phyloP scores from a whole-genome alignment of 2,329 filamentous ascomycete genomes.

The Cercospora citrullina region DNA sequence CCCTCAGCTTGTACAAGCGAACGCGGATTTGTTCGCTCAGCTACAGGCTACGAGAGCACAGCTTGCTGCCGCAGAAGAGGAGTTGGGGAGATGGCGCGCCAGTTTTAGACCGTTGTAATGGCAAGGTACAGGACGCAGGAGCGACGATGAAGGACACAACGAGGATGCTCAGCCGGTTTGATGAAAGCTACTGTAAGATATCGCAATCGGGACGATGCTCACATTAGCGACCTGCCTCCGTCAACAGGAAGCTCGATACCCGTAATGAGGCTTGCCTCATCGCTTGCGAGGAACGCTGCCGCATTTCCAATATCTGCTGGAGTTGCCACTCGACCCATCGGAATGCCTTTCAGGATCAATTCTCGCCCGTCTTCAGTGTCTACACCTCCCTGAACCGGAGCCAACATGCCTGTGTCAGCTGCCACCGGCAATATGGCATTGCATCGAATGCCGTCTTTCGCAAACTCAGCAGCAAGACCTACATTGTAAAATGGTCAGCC shows the following conservation, averaged over 20 bases:
- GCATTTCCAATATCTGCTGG: conserved; percentile 33
- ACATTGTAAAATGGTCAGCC: neutral
- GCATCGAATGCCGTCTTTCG: conserved; percentile 27
- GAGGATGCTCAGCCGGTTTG: too few relatives aligned
- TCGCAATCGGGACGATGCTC: neutral
- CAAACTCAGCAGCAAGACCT: conserved; percentile 35
- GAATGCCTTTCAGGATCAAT: conserved; percentile 29
- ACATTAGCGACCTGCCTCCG: conserved; percentile 34
- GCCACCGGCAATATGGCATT: conserved; percentile 35
- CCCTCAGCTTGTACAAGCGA: neutral
- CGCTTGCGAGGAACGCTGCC: conserved; percentile 33
- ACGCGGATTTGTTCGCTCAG: neutral
- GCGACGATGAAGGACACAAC: too few relatives aligned
- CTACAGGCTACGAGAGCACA: neutral
- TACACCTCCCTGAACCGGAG: conserved; percentile 25
- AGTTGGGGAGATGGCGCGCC: neutral
- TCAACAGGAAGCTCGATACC: conserved; percentile 35
- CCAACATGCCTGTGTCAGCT: conserved; percentile 36
- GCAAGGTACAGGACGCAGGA: too few relatives aligned
- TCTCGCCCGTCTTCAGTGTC: conserved; percentile 26
- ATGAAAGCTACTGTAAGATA: too few relatives aligned
- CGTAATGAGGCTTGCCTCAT: conserved; percentile 34
- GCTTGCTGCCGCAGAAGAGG: neutral
- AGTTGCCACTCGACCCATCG: conserved; percentile 31
- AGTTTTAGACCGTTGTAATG: too few relatives aligned